Evolutionary conservation across 2,329 filamentous ascomycete genomes (phyloP).

Genomic region (Aphanoascus verrucosus): DNA sequence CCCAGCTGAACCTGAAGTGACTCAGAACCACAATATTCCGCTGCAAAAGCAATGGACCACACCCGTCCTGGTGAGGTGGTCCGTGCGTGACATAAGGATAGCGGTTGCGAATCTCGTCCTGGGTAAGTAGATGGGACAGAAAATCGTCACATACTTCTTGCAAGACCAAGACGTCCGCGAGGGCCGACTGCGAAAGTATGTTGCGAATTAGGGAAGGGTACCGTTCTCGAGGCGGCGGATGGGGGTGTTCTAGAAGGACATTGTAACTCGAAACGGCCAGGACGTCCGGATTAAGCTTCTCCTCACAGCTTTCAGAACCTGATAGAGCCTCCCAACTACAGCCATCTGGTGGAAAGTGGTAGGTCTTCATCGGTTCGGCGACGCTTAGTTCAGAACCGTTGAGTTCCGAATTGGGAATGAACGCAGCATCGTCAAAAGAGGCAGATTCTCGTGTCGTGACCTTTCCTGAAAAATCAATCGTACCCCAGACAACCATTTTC

Average conservation of each 20-base stretch:
- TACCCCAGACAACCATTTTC: constrained; percentile 50
- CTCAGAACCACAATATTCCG: constrained; percentile 53
- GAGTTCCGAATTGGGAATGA: background rate
- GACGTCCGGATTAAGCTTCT: constrained; percentile 10
- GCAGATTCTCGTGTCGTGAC: background rate
- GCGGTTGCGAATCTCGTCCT: constrained; percentile 35
- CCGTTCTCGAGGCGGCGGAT: constrained; percentile 28
- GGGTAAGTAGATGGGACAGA: constrained; percentile 44
- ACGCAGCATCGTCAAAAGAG: background rate
- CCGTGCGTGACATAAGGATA: constrained; percentile 51
- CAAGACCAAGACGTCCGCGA: constrained; percentile 37
- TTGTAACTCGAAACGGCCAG: constrained; percentile 37
- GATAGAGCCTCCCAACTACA: constrained; percentile 21
- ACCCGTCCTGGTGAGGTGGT: constrained; percentile 42
- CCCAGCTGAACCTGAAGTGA: constrained; percentile 46
- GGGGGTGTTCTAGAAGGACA: constrained; percentile 32
- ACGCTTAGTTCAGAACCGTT: background rate
- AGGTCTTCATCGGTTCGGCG: constrained; percentile 18
- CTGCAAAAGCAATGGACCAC: constrained; percentile 48
- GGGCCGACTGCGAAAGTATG: constrained; percentile 25
- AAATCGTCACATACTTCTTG: constrained; percentile 58
- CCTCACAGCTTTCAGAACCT: background rate
- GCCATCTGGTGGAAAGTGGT: constrained; percentile 21
- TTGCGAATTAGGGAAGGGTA: constrained; percentile 29
- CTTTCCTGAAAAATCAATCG: constrained; percentile 25